phyloP scores from a whole-genome alignment of 2,329 filamentous ascomycete species.

The Phaeomoniella chlamydospora region DNA sequence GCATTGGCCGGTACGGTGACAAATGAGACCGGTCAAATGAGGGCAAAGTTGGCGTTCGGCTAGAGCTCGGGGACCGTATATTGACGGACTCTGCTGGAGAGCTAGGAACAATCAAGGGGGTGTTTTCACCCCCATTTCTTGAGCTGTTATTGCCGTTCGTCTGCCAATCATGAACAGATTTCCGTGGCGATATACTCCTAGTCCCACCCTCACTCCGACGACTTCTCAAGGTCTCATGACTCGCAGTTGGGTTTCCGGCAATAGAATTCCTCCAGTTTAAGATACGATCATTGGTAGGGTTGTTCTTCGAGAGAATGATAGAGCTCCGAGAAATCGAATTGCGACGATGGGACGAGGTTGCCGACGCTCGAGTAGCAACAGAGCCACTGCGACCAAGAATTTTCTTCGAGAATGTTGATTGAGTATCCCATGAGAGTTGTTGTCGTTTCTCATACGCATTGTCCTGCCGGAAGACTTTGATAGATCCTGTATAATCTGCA shows the following conservation, averaged over 20 bases:
- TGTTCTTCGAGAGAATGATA: constrained; percentile 20
- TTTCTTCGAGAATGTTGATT: constrained; percentile 60
- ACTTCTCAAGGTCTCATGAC: constrained; percentile 24
- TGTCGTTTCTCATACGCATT: constrained; percentile 71
- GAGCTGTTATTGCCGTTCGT: constrained; percentile 4
- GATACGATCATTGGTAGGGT: constrained; percentile 56
- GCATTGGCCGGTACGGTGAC: constrained; percentile 4
- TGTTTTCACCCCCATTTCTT: constrained; percentile 51
- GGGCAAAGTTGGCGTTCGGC: constrained; percentile 1
- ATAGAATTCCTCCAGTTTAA: constrained; percentile 73
- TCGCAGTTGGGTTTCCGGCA: constrained; percentile 34
- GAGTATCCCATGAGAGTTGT: constrained; percentile 63
- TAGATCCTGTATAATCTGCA: constrained; percentile 71
- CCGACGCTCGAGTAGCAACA: constrained; percentile 37
- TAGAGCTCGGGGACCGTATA: not conserved
- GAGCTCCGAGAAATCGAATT: constrained; percentile 21
- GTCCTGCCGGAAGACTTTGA: constrained; percentile 93
- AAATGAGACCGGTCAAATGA: constrained; percentile 4
- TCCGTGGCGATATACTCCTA: constrained; percentile 34
- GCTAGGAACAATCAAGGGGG: constrained; percentile 72
- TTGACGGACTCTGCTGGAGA: constrained; percentile 3
- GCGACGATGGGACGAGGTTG: constrained; percentile 22
- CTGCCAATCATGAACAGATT: constrained; percentile 17
- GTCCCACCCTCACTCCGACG: constrained; percentile 14
- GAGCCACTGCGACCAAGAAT: constrained; percentile 42